phyloP scores from a whole-genome alignment of 805 yeast species.

The Starmerella riodocensis region DNA sequence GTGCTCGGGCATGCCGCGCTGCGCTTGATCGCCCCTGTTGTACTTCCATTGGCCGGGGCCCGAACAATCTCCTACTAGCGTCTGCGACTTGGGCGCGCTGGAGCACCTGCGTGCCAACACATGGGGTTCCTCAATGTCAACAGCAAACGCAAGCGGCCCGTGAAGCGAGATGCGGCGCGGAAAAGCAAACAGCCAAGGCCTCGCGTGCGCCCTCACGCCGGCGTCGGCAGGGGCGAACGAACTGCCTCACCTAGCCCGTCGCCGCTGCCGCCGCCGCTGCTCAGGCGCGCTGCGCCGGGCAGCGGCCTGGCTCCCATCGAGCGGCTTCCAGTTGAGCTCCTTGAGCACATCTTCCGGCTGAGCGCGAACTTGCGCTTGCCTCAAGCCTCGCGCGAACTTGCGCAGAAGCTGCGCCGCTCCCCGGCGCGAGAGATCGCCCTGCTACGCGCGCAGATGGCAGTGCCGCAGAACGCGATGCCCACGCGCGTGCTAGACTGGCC shows the following conservation, averaged over 20 bases:
- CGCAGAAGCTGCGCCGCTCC: constrained; percentile 23
- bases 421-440: constrained; percentile 18
- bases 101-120: no score
- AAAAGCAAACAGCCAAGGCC: neutral
- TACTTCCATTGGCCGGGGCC: no score
- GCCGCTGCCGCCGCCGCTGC: neutral
- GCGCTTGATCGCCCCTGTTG: no score
- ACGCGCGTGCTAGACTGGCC: constrained; percentile 16
- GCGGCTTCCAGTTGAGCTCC: constrained; percentile 33
- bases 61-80: no score
- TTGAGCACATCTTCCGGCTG: constrained; percentile 31
- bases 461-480: constrained; percentile 13
- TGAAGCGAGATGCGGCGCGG: neutral
- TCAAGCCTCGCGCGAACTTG: constrained; percentile 26
- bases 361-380: constrained; percentile 32
- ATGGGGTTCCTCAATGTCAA: constrained; percentile 16
- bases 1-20: no score
- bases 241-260: neutral
- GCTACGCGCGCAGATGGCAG: constrained; percentile 15
- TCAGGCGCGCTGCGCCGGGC: no score
- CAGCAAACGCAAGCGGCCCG: neutral
- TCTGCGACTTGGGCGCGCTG: no score
- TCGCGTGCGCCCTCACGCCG: neutral
- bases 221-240: neutral
- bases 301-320: constrained; percentile 12